Evolutionary conservation across 192 early-diverging fungal species (phyloP).

Genomic region (Globomyces pollinis-pini): DNA sequence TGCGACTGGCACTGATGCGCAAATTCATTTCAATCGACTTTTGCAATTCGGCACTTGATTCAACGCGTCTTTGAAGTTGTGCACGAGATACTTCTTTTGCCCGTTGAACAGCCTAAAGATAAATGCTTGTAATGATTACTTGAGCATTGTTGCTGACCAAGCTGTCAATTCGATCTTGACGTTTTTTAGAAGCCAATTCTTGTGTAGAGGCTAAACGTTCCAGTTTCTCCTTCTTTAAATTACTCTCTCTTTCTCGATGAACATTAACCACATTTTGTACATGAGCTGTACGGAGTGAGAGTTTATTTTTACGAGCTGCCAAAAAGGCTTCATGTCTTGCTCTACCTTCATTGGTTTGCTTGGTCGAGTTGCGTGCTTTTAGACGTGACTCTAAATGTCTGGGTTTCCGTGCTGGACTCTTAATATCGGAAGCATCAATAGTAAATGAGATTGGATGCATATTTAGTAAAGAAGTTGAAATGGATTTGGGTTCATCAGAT

Average conservation of each 20-base stretch:
- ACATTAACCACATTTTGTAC: conserved; percentile 24
- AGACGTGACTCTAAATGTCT: neutral
- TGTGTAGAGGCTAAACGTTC: conserved; percentile 18
- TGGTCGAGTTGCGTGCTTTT: neutral
- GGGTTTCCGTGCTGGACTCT: conserved; percentile 1
- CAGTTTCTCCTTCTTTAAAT: neutral
- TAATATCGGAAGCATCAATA: neutral
- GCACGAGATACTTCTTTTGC: conserved; percentile 29
- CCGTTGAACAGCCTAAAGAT: conserved; percentile 25
- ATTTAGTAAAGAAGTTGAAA: no score
- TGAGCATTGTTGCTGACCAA: conserved; percentile 18
- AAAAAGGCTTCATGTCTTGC: conserved; percentile 29
- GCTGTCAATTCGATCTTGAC: conserved; percentile 21
- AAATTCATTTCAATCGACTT: neutral
- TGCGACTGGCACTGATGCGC: conserved; percentile 7
- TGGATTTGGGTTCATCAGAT: no score
- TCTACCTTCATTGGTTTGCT: neutral
- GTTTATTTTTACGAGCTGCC: conserved; percentile 29
- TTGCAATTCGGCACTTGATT: neutral
- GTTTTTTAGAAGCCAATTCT: conserved; percentile 25
- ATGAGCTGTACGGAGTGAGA: conserved; percentile 20
- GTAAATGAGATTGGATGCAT: neutral
- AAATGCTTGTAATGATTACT: no score
- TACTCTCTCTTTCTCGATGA: conserved; percentile 6
- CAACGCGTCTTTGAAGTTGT: conserved; percentile 14